These are phyloP conservation scores for Penicillium paxilli DNA, from an alignment of 495 filamentous ascomycete species.

Conservation along the genomic window DNA sequence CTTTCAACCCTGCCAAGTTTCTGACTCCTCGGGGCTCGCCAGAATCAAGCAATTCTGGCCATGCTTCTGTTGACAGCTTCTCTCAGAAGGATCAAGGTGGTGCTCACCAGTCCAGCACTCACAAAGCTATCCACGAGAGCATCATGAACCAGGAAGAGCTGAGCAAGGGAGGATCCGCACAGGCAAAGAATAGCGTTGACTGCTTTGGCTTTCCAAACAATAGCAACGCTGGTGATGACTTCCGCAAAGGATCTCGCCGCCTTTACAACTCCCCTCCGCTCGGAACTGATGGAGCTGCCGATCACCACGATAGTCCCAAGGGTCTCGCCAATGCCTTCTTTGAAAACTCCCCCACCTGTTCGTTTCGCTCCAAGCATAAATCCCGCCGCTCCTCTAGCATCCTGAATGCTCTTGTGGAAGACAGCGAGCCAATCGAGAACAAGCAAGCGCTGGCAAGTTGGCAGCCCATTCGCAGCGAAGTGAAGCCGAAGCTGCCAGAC, in stretches of 20 bases:
- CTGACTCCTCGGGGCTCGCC: too few species aligned
- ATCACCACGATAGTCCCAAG: too few species aligned
- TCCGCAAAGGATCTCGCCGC: not conserved
- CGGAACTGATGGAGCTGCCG: not conserved
- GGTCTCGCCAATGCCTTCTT: too few species aligned
- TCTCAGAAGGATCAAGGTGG: not conserved
- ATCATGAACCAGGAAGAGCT: not conserved
- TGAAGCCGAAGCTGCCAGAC: not conserved
- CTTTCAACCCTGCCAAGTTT: too few species aligned
- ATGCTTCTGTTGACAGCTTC: not conserved
- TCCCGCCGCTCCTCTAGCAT: not conserved
- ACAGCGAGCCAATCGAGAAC: not conserved
- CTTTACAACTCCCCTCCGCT: not conserved
- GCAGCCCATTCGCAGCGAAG: not conserved
- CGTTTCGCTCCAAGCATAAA: too few species aligned
- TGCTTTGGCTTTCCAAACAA: not conserved
- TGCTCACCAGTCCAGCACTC: not conserved
- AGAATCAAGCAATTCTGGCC: not conserved
- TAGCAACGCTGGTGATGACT: not conserved
- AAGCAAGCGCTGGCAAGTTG: not conserved
- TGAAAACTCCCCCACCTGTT: too few species aligned
- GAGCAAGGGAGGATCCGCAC: too few species aligned
- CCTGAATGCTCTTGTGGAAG: not conserved
- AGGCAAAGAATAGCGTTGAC: not conserved
- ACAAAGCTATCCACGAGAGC: not conserved